Evolutionary conservation across 2,329 filamentous ascomycete genomes (phyloP), one percentile per base, ranked within the genome.

Genomic region (Parastagonospora avenae): DNA sequence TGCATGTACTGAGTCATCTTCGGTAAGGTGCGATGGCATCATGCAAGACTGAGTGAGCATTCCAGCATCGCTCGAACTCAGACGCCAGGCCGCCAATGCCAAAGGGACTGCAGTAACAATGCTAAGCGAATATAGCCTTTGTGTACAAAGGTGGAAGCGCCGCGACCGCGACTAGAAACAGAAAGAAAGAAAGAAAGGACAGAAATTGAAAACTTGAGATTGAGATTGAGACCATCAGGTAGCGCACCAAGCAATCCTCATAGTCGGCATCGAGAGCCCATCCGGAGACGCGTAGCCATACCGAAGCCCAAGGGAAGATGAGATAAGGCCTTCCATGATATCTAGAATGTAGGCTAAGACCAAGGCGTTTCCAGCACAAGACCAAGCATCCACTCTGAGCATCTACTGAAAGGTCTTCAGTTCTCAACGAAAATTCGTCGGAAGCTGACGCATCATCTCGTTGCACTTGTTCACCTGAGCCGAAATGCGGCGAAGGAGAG

Each of bases 401-500:
- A 14, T 16, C 16, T 16, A 12, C 10, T 31, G 14, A 14, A 15
- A 41, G n/a, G 12, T 31, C 12, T 12, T 27, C 44, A 30, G 41
- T 41, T 15, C 32, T 60, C 54, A 61, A 14, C 50, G 53, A 43
- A 57, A 64, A 15, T 57, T 49, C 41, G 42, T 44, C 8, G 60
- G 60, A 31, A 62, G 62, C 19, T 24, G 19, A 38, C 67, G 66
- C 8, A 62, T 60, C 52, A 72, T 60, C 31, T 74, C 70, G 44
- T 66, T 69, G 48, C 70, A 68, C 41, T 62, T 65, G 43, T 55
- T 66, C 42, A 68, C 60, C 73, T 84, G 67, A 6, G 72, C 68
- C 11, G 79, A 76, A 51, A 84, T 82, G 57, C 74, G 75, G 50
- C 79, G 78, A 42, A 83, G 68, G 29, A 83, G 73, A n/a, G 76